Conservation (phyloP, 495 filamentous ascomycete species). For the Paragyromitra xinjiangensis region DNA sequence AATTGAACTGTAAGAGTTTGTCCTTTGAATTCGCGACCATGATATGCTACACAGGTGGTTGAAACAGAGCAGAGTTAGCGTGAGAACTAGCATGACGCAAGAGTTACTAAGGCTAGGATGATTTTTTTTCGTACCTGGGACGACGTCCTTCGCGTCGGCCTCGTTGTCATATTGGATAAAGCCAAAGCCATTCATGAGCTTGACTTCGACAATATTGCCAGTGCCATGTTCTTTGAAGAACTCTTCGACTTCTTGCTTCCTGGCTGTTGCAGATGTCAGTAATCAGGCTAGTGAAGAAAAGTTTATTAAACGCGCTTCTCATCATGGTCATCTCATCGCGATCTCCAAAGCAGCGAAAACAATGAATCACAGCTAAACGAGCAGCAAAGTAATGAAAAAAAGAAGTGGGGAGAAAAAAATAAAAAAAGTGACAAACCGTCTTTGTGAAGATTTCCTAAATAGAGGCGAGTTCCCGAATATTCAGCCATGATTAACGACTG, state of each 20-base stretch:
- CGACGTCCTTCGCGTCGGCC: conserved; percentile 95
- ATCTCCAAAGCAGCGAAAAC: conserved; percentile 43
- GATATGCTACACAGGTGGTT: conserved; percentile 62
- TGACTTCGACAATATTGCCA: conserved; percentile 97
- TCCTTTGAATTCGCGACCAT: conserved; percentile 98
- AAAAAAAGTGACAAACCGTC: conserved; percentile 76
- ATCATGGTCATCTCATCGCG: conserved; percentile 10
- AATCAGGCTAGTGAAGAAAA: conserved; percentile 30
- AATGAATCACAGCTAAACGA: neutral
- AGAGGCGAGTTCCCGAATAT: conserved; percentile 91
- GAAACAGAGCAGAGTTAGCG: conserved; percentile 58
- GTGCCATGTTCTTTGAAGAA: conserved; percentile 96
- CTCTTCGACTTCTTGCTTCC: conserved; percentile 93
- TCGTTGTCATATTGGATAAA: conserved; percentile 99
- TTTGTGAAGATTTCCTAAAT: conserved; percentile 96
- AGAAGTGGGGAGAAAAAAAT: conserved; percentile 52
- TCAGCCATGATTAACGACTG: conserved; percentile 60
- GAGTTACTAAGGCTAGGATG: conserved; percentile 17
- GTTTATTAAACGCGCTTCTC: conserved; percentile 45
- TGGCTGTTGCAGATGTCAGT: conserved; percentile 68
- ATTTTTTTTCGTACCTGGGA: conserved; percentile 75
- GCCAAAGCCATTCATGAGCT: conserved; percentile 99
- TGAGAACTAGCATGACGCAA: conserved; percentile 46
- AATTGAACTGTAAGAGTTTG: conserved; percentile 97
- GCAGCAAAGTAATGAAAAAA: neutral